Percentiles rank a stretch among this genome's conserved stretches.
Evolutionary conservation across 1,284 basidiomycete species (phyloP).

Genomic region (Rhodotorula sp.): DNA sequence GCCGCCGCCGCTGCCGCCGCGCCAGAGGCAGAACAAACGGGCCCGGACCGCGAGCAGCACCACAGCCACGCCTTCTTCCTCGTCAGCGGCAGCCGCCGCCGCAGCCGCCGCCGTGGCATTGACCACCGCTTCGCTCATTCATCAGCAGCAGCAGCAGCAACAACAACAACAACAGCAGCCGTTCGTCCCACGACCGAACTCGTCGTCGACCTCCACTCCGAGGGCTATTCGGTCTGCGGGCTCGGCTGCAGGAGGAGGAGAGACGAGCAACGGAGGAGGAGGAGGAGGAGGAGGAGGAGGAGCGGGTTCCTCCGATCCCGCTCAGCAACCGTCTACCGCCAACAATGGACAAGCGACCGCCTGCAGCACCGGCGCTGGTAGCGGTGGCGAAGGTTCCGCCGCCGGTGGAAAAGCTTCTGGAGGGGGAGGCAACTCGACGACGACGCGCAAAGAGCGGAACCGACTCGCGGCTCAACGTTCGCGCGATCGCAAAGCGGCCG

Average conservation of each 20-base stretch:
- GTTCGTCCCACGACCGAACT: too few species aligned
- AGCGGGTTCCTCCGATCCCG: too few species aligned
- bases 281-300: background rate
- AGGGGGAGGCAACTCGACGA: background rate
- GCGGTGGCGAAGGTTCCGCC: background rate
- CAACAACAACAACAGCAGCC: too few species aligned
- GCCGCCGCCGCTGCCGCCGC: background rate
- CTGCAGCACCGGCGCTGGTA: background rate
- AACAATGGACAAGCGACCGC: background rate
- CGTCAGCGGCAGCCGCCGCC: background rate
- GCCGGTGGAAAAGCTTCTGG: background rate
- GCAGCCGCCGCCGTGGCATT: background rate
- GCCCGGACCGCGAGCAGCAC: background rate
- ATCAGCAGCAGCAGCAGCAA: background rate
- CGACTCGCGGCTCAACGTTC: constrained; percentile 28
- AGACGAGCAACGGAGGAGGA: background rate
- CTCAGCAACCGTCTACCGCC: background rate
- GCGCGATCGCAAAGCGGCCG: constrained; percentile 23
- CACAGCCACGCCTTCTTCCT: background rate
- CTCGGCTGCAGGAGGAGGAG: too few species aligned
- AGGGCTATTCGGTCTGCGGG: too few species aligned
- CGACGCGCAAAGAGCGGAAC: constrained; percentile 32
- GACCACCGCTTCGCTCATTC: background rate
- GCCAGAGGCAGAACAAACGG: background rate
- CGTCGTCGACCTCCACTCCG: background rate